These are phyloP conservation scores for Circinella minor DNA, from an alignment of 371 early-diverging fungal genomes.

Conservation along the genomic window DNA sequence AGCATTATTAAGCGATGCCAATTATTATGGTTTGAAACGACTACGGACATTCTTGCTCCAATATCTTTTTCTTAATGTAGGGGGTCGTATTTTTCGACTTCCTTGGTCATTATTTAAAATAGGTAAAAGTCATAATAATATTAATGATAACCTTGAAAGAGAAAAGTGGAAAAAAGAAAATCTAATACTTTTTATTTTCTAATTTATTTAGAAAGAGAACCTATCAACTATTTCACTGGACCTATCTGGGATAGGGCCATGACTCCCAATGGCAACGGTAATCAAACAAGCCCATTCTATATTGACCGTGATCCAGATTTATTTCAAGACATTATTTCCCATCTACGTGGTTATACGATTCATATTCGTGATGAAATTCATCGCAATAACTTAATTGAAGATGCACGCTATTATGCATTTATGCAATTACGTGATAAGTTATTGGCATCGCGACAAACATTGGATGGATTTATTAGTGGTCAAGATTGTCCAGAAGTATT, in stretches of 20 bases:
- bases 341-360: conserved; percentile 66
- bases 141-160: no score
- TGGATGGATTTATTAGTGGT: conserved; percentile 49
- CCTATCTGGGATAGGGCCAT: conserved; percentile 39
- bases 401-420: conserved; percentile 65
- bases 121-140: conserved; percentile 23
- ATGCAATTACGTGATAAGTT: conserved; percentile 58
- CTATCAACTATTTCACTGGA: conserved; percentile 49
- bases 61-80: conserved; percentile 50
- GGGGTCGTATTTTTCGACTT: conserved; percentile 47
- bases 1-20: conserved; percentile 54
- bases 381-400: conserved; percentile 62
- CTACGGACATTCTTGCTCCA: conserved; percentile 50
- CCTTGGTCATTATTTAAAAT: conserved; percentile 45
- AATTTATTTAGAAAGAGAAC: conserved; percentile 28
- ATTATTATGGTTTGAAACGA: conserved; percentile 56
- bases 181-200: background rate
- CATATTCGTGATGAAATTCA: conserved; percentile 64
- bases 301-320: conserved; percentile 66
- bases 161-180: background rate
- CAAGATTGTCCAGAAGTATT: conserved; percentile 37
- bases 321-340: conserved; percentile 63
- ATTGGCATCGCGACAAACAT: conserved; percentile 38
- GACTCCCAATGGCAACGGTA: conserved; percentile 26
- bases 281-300: conserved; percentile 48